Evolutionary conservation across 2,329 filamentous ascomycete species (phyloP).

Genomic region (Incumbomyces lentus): DNA sequence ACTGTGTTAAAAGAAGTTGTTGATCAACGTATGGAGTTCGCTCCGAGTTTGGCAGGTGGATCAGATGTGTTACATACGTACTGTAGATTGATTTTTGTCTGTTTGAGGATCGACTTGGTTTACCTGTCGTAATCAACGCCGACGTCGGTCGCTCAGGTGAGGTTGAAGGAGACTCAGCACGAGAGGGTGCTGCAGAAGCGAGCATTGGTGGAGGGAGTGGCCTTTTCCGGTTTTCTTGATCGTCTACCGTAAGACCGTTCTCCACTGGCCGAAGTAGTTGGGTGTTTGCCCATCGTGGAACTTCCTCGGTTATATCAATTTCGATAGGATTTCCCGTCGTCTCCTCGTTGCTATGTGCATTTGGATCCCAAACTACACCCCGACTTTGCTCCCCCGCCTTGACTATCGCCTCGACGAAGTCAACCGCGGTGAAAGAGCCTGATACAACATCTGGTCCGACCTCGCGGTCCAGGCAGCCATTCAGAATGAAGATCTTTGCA

Average conservation of each 20-base stretch:
- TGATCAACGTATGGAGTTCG: conserved; percentile 18
- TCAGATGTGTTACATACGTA: conserved; percentile 20
- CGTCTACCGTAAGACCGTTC: no score
- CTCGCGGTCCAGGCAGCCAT: conserved; percentile 75
- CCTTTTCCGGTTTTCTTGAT: neutral
- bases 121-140: neutral
- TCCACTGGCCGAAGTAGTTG: no score
- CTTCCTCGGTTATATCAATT: neutral
- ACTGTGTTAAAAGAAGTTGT: conserved; percentile 12
- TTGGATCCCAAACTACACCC: conserved; percentile 29
- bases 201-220: neutral
- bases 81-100: conserved; percentile 15
- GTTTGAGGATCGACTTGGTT: neutral
- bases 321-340: neutral
- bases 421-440: conserved; percentile 53
- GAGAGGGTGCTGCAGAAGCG: conserved; percentile 3
- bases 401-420: conserved; percentile 73
- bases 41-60: conserved; percentile 17
- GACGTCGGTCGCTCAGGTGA: neutral
- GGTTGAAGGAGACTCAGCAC: neutral
- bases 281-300: neutral
- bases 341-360: neutral
- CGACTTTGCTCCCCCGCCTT: conserved; percentile 62
- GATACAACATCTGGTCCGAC: conserved; percentile 53
- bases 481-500: conserved; percentile 69